Conservation (phyloP, 495 filamentous ascomycete genomes). For the Massariosphaeria phaeospora region DNA sequence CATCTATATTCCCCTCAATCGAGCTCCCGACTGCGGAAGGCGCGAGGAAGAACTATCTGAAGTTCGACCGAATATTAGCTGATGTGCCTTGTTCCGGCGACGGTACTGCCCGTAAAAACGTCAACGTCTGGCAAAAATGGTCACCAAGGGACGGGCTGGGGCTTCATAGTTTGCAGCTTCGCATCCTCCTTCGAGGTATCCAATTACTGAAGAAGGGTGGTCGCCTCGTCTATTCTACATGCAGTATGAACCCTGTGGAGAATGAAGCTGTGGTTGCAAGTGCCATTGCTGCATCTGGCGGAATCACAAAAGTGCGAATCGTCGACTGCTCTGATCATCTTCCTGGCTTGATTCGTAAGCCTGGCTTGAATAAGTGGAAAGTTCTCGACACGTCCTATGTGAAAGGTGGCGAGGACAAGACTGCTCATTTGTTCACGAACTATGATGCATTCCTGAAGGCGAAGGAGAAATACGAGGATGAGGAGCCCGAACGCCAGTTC, state of each 20-base stretch:
- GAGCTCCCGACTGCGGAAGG: slow-evolving; percentile 55
- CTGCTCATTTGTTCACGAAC: slow-evolving; percentile 64
- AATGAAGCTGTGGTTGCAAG: slow-evolving; percentile 87
- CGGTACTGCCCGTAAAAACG: slow-evolving; percentile 86
- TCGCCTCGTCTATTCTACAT: slow-evolving; percentile 92
- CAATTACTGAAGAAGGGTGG: slow-evolving; percentile 97
- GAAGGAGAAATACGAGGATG: slow-evolving; percentile 11
- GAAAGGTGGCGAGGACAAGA: slow-evolving; percentile 44
- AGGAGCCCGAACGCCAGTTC: slow-evolving; percentile 20
- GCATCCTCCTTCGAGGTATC: slow-evolving; percentile 85
- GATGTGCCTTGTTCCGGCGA: slow-evolving; percentile 97
- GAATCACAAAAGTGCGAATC: slow-evolving; percentile 71
- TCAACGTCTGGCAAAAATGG: slow-evolving; percentile 93
- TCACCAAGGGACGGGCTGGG: slow-evolving; percentile 75
- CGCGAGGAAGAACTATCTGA: slow-evolving; percentile 67
- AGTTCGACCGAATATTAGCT: slow-evolving; percentile 92
- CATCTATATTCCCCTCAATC: slow-evolving; percentile 89
- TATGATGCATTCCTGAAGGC: slow-evolving; percentile 68
- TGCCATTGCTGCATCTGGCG: slow-evolving; percentile 88
- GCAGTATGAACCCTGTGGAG: slow-evolving; percentile 95
- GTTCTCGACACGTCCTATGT: slow-evolving; percentile 60
- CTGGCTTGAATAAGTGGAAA: slow-evolving; percentile 73
- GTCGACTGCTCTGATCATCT: slow-evolving; percentile 75
- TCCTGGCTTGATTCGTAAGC: slow-evolving; percentile 64
- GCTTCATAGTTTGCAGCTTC: slow-evolving; percentile 73